Percentiles rank a stretch among this genome's conserved stretches.
Evolutionary conservation across 768 basidiomycete genomes (phyloP).

Genomic region (Leccinum fibrillosum): DNA sequence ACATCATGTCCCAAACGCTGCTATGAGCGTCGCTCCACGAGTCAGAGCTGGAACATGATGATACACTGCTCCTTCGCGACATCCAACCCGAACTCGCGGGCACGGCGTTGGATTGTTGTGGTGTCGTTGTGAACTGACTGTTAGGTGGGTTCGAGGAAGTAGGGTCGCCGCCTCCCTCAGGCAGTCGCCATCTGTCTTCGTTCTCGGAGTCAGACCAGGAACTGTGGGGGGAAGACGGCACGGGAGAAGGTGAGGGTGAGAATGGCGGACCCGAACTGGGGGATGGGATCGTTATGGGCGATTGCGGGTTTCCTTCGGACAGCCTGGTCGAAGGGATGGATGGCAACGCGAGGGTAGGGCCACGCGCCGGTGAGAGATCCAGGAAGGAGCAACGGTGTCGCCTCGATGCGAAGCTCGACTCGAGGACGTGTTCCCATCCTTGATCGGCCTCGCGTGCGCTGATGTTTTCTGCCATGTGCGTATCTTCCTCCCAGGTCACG

Average conservation of each 20-base stretch:
- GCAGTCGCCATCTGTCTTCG: constrained; percentile 9
- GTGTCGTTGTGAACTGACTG: background rate
- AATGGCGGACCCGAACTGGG: constrained; percentile 14
- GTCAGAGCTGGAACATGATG: constrained; percentile 14
- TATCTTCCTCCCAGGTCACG: constrained; percentile 14
- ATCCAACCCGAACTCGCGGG: background rate
- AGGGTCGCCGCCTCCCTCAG: background rate
- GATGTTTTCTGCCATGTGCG: constrained; percentile 6
- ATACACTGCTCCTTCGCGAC: constrained; percentile 14
- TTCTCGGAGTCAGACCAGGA: constrained; percentile 12
- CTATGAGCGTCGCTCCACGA: constrained; percentile 31
- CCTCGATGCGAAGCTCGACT: constrained; percentile 7
- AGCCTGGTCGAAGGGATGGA: constrained; percentile 27
- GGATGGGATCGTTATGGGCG: constrained; percentile 25
- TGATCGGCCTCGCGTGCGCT: background rate
- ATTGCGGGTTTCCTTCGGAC: constrained; percentile 21
- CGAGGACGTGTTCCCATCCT: constrained; percentile 16
- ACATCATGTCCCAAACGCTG: constrained; percentile 26
- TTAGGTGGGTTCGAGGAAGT: background rate
- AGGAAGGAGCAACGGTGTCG: constrained; percentile 2
- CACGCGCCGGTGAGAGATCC: background rate
- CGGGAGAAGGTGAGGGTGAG: constrained; percentile 17
- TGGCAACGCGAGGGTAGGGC: constrained; percentile 15
- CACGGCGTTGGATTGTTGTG: background rate
- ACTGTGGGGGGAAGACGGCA: constrained; percentile 5